These are phyloP conservation scores for Collybiopsis luxurians DNA, from an alignment of 768 basidiomycete genomes.

Conservation along the genomic window DNA sequence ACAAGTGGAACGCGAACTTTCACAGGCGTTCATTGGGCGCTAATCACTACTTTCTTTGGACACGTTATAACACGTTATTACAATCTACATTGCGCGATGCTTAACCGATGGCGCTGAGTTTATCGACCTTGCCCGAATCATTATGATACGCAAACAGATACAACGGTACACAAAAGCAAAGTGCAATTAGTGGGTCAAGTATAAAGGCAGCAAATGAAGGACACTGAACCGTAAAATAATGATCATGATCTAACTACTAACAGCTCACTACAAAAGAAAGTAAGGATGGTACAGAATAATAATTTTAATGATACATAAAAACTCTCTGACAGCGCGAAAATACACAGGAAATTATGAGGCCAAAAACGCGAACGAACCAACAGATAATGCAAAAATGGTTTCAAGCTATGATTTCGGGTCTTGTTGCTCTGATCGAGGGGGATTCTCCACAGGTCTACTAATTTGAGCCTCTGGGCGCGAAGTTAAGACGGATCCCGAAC, in stretches of 20 bases:
- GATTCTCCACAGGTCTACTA: neutral
- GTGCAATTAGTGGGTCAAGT: neutral
- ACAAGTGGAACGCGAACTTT: no score
- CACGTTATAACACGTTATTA: no score
- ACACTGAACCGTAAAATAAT: neutral
- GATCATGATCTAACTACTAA: neutral
- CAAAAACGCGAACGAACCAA: no score
- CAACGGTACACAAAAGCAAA: no score
- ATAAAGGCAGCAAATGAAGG: neutral
- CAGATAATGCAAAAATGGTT: no score
- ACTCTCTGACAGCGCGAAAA: neutral
- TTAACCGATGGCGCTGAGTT: no score
- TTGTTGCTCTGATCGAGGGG: neutral
- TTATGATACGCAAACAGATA: no score
- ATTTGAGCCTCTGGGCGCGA: conserved; percentile 7
- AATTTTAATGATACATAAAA: neutral
- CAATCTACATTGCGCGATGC: no score
- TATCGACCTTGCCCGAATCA: no score
- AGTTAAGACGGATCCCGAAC: conserved; percentile 5
- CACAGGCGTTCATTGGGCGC: no score
- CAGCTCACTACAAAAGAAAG: neutral
- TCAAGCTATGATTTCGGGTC: conserved; percentile 15
- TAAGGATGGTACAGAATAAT: neutral
- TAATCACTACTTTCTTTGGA: neutral
- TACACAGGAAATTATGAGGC: neutral